Percentiles rank a stretch among this genome's conserved stretches.
These are phyloP conservation scores for Alternaria dauci DNA, from an alignment of 2,329 filamentous ascomycete genomes.

Conservation along the genomic window DNA sequence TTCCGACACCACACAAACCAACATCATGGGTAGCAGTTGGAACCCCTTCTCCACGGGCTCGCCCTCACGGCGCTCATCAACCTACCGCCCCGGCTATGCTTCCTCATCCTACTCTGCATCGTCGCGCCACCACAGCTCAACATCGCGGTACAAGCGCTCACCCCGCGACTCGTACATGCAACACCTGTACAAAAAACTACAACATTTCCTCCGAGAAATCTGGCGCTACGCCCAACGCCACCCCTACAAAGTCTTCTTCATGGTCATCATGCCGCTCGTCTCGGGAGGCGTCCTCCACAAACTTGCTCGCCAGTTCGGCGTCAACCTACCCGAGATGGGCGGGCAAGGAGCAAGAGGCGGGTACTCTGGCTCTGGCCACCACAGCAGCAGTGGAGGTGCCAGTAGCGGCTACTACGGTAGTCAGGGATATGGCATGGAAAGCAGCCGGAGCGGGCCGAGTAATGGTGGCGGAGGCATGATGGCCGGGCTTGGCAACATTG, in stretches of 20 bases:
- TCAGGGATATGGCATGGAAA: slow-evolving; percentile 52
- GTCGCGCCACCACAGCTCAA: slow-evolving; percentile 59
- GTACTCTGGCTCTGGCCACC: slow-evolving; percentile 28
- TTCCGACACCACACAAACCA: neutral
- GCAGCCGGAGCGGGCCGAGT: slow-evolving; percentile 37
- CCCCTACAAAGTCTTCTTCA: slow-evolving; percentile 88
- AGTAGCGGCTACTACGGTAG: slow-evolving; percentile 57
- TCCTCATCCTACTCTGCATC: slow-evolving; percentile 40
- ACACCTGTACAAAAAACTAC: slow-evolving; percentile 76
- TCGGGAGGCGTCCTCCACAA: slow-evolving; percentile 83
- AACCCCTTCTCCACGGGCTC: slow-evolving; percentile 42
- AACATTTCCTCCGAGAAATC: slow-evolving; percentile 81
- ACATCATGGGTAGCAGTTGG: slow-evolving; percentile 46
- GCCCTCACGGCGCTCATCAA: slow-evolving; percentile 31
- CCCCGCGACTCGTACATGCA: slow-evolving; percentile 81
- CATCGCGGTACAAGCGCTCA: slow-evolving; percentile 78
- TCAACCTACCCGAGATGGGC: slow-evolving; percentile 71
- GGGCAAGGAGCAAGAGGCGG: slow-evolving; percentile 38
- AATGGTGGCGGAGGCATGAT: slow-evolving; percentile 36
- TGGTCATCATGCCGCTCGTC: slow-evolving; percentile 86
- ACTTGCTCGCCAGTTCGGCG: slow-evolving; percentile 79
- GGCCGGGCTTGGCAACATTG: slow-evolving; percentile 36
- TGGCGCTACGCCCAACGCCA: slow-evolving; percentile 81
- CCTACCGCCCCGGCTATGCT: slow-evolving; percentile 42
- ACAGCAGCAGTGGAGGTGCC: neutral